Percentiles rank a stretch among this genome's conserved stretches.
phyloP scores from a whole-genome alignment of 1,139 yeast genomes.

The Candida neerlandica region DNA sequence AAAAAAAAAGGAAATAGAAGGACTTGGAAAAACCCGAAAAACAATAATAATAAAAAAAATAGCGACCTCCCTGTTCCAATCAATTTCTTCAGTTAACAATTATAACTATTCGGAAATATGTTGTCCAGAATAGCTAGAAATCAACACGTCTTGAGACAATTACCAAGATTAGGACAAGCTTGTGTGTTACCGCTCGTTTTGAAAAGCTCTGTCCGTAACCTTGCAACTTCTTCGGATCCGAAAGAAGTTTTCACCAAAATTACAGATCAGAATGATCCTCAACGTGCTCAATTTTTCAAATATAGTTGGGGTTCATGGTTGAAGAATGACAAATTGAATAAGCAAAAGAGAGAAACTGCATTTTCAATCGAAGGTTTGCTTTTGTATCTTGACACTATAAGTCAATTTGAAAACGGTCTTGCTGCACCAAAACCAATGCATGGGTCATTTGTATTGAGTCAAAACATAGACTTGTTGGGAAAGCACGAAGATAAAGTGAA shows the following conservation, averaged over 20 bases:
- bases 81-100: neutral
- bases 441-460: constrained; percentile 41
- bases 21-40: neutral
- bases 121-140: constrained; percentile 12
- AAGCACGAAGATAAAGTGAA: constrained; percentile 42
- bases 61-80: neutral
- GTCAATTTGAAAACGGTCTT: constrained; percentile 19
- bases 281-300: constrained; percentile 74
- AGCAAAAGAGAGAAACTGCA: constrained; percentile 74
- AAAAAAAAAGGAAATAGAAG: neutral
- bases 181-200: neutral
- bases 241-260: constrained; percentile 52
- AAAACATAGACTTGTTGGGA: constrained; percentile 11
- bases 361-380: constrained; percentile 81
- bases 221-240: constrained; percentile 21
- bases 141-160: constrained; percentile 1
- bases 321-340: constrained; percentile 71
- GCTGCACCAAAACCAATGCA: constrained; percentile 28
- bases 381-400: constrained; percentile 45
- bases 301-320: constrained; percentile 97
- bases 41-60: neutral
- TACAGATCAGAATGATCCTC: constrained; percentile 65
- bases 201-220: constrained; percentile 4
- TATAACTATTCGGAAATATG: constrained; percentile 7
- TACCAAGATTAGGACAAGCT: constrained; percentile 1